Base-by-base conservation (phyloP, 768 basidiomycete genomes). In the Lactarius sanguifluus region DNA sequence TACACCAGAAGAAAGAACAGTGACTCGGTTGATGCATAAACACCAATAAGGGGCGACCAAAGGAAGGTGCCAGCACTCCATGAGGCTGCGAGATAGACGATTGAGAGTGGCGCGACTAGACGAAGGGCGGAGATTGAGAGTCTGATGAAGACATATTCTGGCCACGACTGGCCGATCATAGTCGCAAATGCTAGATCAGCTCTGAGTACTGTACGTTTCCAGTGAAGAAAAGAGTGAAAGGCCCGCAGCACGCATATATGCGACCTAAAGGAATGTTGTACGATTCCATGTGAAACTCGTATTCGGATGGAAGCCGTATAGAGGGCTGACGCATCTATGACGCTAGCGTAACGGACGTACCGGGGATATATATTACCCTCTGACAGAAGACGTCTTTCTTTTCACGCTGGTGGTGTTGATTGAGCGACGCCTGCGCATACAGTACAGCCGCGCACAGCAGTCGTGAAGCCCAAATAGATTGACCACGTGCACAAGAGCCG, bases 121-220 rank as follows among this genome's bases (percentile, higher is more conserved):
- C 80, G 83, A 30, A 88, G 78, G 8, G 66, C 72, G 10, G 75
- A 40, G 58, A 89, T 86, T 47, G 75, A 76, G 10, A 72, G 56
- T 59, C 78, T 79, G 58, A 89, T 87, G 70, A 83, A 81, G 64
- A 85, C 66, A 72, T 84, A 86, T 75, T 87, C 86, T 2, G 77
- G 75, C 43, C 79, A 47, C 25, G 72, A 76, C 28, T 68, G 62
- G 5, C 76, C 75, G 47, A 78, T 74, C 77, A 77, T 77, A 23
- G 30, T 47, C 13, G 28, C 7, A 47, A 47, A 52, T 3, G 40
- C 40, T 23, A 5, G 52, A 47, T 57, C 30, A 64, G 34, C 15
- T 20, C 28, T 43, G 30, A 34, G 41, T 43, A 28, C 13, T 15
- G 56, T 25, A 6, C 5, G 41, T 64, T 30, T 13, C 23, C 1